These are phyloP conservation scores for Nemania sp. DNA, from an alignment of 2,329 filamentous ascomycete genomes.

Conservation along the genomic window DNA sequence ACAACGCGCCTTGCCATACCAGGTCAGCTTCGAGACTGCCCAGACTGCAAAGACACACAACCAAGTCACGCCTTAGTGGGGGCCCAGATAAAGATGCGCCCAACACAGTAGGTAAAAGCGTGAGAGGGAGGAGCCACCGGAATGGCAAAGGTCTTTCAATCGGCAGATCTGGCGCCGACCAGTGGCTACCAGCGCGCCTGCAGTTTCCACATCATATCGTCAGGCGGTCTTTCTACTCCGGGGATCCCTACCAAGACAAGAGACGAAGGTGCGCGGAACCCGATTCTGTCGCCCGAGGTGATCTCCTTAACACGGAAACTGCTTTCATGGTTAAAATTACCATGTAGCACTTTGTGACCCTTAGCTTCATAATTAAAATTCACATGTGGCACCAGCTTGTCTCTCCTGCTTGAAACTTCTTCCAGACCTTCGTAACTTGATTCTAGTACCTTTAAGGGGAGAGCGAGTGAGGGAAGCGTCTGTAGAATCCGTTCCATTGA, in stretches of 20 bases:
- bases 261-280: neutral
- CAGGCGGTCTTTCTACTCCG: neutral
- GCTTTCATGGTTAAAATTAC: too few species aligned
- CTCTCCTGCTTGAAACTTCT: too few species aligned
- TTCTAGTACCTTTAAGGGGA: neutral
- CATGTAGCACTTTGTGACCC: too few species aligned
- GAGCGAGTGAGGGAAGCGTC: too few species aligned
- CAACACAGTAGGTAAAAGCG: neutral
- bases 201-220: slow-evolving; percentile 10
- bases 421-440: too few species aligned
- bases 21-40: too few species aligned
- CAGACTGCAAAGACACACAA: too few species aligned
- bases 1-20: too few species aligned
- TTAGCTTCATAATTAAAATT: too few species aligned
- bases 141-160: slow-evolving; percentile 3
- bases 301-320: too few species aligned
- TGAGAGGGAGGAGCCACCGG: neutral
- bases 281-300: neutral
- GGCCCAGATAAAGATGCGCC: neutral
- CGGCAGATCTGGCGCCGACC: slow-evolving; percentile 30
- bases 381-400: too few species aligned
- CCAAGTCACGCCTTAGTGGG: neutral
- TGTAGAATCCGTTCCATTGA: too few species aligned
- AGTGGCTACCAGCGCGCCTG: slow-evolving; percentile 3
- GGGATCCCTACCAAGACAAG: neutral